A percentile compares a stretch with the other conserved stretches of the same genome.
These are phyloP conservation scores for Tardiomyces blankii DNA, from an alignment of 1,139 yeast genomes.

Conservation along the genomic window DNA sequence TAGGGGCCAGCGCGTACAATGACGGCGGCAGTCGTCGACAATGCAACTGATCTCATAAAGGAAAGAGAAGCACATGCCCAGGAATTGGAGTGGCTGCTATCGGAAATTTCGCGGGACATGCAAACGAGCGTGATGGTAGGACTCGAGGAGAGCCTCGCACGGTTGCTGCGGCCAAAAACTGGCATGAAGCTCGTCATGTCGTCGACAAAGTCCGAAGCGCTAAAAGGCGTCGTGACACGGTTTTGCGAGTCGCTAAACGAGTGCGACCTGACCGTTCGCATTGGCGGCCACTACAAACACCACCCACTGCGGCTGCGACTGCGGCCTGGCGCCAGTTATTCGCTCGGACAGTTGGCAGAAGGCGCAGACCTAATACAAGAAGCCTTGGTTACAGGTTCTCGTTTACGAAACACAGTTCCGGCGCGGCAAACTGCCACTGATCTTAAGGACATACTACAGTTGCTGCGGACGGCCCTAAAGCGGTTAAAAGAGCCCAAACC, in stretches of 20 bases:
- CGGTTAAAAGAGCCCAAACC: constrained; percentile 13
- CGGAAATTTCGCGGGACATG: background rate
- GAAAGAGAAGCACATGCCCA: constrained; percentile 4
- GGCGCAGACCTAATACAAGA: background rate
- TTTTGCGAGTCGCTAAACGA: background rate
- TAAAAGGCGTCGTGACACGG: constrained; percentile 20
- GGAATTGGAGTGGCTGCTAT: background rate
- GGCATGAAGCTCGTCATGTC: constrained; percentile 23
- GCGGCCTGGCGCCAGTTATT: background rate
- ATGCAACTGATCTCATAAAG: background rate
- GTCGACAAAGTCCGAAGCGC: constrained; percentile 20
- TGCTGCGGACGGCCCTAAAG: constrained; percentile 13
- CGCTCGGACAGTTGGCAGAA: background rate
- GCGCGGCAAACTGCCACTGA: background rate
- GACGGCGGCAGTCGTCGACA: background rate
- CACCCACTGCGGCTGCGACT: background rate
- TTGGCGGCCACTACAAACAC: background rate
- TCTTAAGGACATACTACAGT: constrained; percentile 3
- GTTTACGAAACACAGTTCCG: background rate
- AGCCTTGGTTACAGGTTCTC: background rate
- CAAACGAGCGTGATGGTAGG: background rate
- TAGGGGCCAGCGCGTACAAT: background rate
- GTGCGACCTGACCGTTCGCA: background rate
- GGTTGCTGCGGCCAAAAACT: constrained; percentile 5
- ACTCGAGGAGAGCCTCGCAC: constrained; percentile 2